Evolutionary conservation across 441 rosid genomes (phyloP).

Genomic region (Erysimum cheiri): DNA sequence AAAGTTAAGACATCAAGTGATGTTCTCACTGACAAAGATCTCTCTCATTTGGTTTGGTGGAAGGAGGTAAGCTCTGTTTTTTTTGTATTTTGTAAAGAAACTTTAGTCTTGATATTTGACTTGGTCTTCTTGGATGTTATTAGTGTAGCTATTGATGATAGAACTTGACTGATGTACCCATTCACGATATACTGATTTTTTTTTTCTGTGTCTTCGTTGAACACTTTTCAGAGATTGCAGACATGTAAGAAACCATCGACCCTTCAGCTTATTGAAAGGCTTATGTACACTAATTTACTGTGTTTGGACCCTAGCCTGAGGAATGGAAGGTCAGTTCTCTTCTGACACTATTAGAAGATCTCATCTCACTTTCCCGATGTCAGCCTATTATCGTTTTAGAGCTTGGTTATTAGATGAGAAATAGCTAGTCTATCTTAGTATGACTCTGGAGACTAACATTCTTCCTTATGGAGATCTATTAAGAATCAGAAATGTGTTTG

Average conservation of each 20-base stretch:
- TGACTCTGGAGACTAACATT: constrained; percentile 17
- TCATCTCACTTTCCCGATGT: not conserved
- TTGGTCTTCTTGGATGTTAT: not conserved
- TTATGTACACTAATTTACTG: constrained; percentile 74
- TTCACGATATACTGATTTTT: not conserved
- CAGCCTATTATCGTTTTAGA: not conserved
- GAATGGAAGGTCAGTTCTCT: constrained; percentile 73
- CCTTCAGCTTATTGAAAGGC: constrained; percentile 68
- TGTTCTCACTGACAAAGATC: constrained; percentile 66
- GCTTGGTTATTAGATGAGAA: constrained; percentile 3
- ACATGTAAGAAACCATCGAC: constrained; percentile 89
- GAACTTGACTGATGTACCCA: not conserved
- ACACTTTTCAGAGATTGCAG: constrained; percentile 70
- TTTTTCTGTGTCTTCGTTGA: constrained; percentile 17
- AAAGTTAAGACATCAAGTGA: constrained; percentile 53
- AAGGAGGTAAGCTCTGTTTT: constrained; percentile 61
- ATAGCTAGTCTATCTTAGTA: not conserved
- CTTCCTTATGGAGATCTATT: constrained; percentile 9
- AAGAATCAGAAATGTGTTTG: constrained; percentile 3
- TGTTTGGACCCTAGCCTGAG: constrained; percentile 79
- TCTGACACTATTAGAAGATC: constrained; percentile 2
- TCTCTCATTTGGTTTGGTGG: constrained; percentile 88
- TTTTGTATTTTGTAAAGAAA: not conserved
- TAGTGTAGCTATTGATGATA: not conserved
- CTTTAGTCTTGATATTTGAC: constrained; percentile 2